Conservation (phyloP, 2,329 filamentous ascomycete genomes). For the Neofusicoccum ribis region DNA sequence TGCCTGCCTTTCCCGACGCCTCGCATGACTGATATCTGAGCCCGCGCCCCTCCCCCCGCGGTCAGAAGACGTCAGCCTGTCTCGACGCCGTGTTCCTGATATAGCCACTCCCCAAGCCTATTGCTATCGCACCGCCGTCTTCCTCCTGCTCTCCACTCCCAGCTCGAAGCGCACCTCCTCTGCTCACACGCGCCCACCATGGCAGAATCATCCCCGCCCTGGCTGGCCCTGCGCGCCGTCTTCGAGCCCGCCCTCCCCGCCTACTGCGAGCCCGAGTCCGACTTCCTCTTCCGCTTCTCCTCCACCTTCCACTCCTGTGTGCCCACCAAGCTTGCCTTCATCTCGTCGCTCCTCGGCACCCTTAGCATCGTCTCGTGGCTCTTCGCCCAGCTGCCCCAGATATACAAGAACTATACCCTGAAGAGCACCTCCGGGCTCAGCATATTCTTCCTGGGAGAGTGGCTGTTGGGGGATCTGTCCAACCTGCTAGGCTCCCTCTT, state of each 20-base stretch:
- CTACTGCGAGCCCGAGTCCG: constrained; percentile 61
- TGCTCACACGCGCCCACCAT: not conserved
- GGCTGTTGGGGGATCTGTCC: constrained; percentile 64
- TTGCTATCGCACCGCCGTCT: not conserved
- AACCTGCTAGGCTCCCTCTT: constrained; percentile 65
- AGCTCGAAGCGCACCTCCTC: not conserved
- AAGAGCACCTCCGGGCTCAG: constrained; percentile 66
- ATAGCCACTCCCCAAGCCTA: not conserved
- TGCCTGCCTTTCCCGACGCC: not conserved
- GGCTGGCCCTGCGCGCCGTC: constrained; percentile 7
- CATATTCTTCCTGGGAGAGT: constrained; percentile 65
- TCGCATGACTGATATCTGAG: no score
- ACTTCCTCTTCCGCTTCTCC: constrained; percentile 59
- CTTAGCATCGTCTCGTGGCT: constrained; percentile 68
- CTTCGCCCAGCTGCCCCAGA: constrained; percentile 68
- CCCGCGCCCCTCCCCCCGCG: no score
- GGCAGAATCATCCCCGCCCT: constrained; percentile 13
- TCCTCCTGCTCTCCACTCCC: not conserved
- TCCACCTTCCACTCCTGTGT: constrained; percentile 62
- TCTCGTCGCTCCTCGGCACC: constrained; percentile 61
- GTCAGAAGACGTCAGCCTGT: not conserved
- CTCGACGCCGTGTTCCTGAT: constrained; percentile 9
- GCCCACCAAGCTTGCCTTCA: constrained; percentile 62
- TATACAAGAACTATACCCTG: constrained; percentile 66
- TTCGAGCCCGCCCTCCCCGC: constrained; percentile 50